Conservation (phyloP, 805 yeast genomes). For the Kluyveromyces nonfermentans region DNA sequence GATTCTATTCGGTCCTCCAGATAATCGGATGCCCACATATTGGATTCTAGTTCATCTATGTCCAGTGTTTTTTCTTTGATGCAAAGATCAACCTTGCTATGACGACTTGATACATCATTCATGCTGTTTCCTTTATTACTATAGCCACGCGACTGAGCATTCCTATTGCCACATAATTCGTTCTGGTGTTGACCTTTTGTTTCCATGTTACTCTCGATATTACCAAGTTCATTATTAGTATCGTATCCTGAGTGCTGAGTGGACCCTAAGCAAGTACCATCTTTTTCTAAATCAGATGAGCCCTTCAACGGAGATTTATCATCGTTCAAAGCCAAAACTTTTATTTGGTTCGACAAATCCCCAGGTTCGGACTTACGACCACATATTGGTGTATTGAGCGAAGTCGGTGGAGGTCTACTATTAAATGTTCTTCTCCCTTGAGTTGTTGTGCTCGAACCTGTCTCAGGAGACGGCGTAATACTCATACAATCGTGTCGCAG, state of each 20-base stretch:
- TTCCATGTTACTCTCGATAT: constrained; percentile 8
- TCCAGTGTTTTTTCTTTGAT: constrained; percentile 22
- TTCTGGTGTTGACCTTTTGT: background rate
- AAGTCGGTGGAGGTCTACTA: constrained; percentile 27
- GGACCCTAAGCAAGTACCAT: constrained; percentile 19
- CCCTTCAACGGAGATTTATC: background rate
- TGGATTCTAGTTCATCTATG: constrained; percentile 53
- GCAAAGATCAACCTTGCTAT: background rate
- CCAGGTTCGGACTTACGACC: background rate
- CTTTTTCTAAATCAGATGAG: background rate
- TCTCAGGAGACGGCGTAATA: constrained; percentile 2
- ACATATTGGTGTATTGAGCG: constrained; percentile 6
- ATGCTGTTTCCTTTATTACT: background rate
- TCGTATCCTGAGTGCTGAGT: constrained; percentile 19
- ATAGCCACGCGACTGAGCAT: background rate
- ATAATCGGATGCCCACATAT: constrained; percentile 56
- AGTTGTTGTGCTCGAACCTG: constrained; percentile 15
- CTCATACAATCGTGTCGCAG: background rate
- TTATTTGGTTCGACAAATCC: background rate
- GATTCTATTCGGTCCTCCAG: constrained; percentile 54
- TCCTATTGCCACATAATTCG: background rate
- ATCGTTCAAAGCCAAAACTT: background rate
- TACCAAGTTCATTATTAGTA: constrained; percentile 8
- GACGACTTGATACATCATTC: background rate
- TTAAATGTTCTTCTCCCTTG: constrained; percentile 9